Evolutionary conservation across 176 grass and related monocot species (phyloP).

Genomic region (Aegilops sharonensis): DNA sequence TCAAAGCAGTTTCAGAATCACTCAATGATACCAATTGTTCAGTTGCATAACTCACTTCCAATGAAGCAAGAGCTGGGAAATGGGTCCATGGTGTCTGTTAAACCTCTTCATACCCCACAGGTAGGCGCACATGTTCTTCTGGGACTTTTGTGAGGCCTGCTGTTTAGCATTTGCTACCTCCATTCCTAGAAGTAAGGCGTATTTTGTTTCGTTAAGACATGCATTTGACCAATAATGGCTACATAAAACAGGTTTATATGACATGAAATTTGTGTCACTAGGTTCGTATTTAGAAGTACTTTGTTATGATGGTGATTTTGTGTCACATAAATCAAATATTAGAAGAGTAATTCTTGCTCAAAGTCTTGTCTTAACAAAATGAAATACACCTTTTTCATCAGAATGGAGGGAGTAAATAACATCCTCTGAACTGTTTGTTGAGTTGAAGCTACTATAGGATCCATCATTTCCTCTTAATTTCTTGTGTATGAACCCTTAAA

Average conservation of each 20-base stretch:
- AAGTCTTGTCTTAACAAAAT: too few species aligned
- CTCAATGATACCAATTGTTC: constrained; percentile 34
- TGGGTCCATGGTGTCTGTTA: constrained; percentile 21
- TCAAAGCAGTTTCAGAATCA: constrained; percentile 57
- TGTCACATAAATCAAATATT: too few species aligned
- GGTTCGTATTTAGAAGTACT: too few species aligned
- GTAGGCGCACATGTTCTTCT: constrained; percentile 30
- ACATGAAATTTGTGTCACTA: too few species aligned
- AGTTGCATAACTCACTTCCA: constrained; percentile 35
- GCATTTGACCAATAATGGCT: too few species aligned
- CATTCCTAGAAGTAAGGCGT: too few species aligned
- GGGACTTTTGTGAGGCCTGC: background rate
- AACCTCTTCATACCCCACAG: constrained; percentile 42
- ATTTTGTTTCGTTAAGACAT: too few species aligned
- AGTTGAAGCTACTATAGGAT: background rate
- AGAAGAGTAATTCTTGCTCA: too few species aligned
- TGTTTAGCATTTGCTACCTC: background rate
- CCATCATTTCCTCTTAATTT: background rate
- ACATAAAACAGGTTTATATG: too few species aligned
- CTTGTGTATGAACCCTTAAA: background rate
- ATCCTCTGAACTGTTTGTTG: background rate
- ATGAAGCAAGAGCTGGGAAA: constrained; percentile 46
- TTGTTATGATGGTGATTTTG: too few species aligned
- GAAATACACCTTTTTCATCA: too few species aligned
- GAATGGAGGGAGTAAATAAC: background rate